Percentiles rank a stretch among this genome's conserved stretches.
Conservation (phyloP, 768 basidiomycete species). For the Pleurotus cornucopiae region DNA sequence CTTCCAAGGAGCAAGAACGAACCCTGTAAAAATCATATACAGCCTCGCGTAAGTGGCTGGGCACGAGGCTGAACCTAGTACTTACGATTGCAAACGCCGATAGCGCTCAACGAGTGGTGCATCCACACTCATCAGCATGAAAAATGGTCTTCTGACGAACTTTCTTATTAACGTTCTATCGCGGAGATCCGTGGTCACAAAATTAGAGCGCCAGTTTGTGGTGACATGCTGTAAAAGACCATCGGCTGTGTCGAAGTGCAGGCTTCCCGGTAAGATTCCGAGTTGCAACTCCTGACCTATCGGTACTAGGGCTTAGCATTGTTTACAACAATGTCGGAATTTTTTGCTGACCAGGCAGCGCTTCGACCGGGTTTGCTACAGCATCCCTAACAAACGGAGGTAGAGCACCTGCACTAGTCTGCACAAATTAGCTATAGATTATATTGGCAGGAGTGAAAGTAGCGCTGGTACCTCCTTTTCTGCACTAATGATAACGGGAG, state of each 20-base stretch:
- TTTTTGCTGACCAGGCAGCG: too few species aligned
- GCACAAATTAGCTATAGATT: slow-evolving; percentile 9
- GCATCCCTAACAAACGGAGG: too few species aligned
- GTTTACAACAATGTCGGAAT: too few species aligned
- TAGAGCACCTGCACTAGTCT: too few species aligned
- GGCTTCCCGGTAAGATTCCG: slow-evolving; percentile 10
- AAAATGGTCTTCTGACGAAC: slow-evolving; percentile 87
- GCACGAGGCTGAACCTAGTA: slow-evolving; percentile 14
- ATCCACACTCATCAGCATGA: slow-evolving; percentile 79
- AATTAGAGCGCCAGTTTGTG: slow-evolving; percentile 71
- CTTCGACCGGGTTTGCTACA: too few species aligned
- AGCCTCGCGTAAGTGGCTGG: neutral
- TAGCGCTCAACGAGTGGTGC: slow-evolving; percentile 76
- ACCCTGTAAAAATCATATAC: neutral
- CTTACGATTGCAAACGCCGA: slow-evolving; percentile 48
- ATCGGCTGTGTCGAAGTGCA: slow-evolving; percentile 41
- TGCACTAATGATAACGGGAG: slow-evolving; percentile 29
- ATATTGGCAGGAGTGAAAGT: neutral
- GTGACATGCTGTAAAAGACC: slow-evolving; percentile 75
- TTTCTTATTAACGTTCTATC: slow-evolving; percentile 52
- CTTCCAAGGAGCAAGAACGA: slow-evolving; percentile 46
- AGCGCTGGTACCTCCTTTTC: neutral
- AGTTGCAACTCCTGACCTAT: too few species aligned
- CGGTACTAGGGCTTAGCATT: too few species aligned
- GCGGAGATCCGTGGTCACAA: slow-evolving; percentile 74